A percentile compares a stretch with the other conserved stretches of the same genome.
phyloP scores from a whole-genome alignment of 306 rosid genomes.

The Prinsepia uniflora region DNA sequence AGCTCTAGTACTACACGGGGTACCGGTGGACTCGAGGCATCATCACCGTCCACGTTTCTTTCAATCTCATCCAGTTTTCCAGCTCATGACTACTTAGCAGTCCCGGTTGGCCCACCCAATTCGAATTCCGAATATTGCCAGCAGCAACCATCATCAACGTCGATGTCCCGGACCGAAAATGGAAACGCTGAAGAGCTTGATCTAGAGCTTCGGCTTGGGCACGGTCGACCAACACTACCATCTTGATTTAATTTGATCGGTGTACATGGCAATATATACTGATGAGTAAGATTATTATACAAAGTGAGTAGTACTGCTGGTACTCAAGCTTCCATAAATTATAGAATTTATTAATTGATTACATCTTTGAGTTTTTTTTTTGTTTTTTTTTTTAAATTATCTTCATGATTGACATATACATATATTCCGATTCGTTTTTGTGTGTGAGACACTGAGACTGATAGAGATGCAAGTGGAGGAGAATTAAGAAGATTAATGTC shows the following conservation, averaged over 20 bases:
- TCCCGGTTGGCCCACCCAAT: not conserved
- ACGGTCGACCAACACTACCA: slow-evolving; percentile 42
- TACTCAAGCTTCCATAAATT: no score
- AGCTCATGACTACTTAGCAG: slow-evolving; percentile 9
- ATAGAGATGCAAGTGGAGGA: slow-evolving; percentile 22
- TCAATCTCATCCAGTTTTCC: slow-evolving; percentile 40
- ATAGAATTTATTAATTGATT: no score
- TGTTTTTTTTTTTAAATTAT: not conserved
- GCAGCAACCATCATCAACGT: slow-evolving; percentile 22
- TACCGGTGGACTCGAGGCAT: not conserved
- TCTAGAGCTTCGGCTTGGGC: slow-evolving; percentile 88
- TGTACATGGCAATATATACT: no score
- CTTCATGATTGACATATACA: no score
- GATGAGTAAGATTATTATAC: not conserved
- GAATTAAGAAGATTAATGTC: slow-evolving; percentile 19
- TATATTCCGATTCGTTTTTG: not conserved
- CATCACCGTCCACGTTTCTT: slow-evolving; percentile 56
- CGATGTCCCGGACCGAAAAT: slow-evolving; percentile 22
- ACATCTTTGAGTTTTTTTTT: slow-evolving; percentile 9
- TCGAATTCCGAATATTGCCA: slow-evolving; percentile 1
- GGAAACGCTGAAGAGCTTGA: slow-evolving; percentile 64
- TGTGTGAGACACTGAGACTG: no score
- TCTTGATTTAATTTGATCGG: slow-evolving; percentile 23
- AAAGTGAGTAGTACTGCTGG: not conserved
- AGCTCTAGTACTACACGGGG: no score